These are phyloP conservation scores for Debaryomyces castellii DNA, from an alignment of 805 yeast genomes.

Conservation along the genomic window DNA sequence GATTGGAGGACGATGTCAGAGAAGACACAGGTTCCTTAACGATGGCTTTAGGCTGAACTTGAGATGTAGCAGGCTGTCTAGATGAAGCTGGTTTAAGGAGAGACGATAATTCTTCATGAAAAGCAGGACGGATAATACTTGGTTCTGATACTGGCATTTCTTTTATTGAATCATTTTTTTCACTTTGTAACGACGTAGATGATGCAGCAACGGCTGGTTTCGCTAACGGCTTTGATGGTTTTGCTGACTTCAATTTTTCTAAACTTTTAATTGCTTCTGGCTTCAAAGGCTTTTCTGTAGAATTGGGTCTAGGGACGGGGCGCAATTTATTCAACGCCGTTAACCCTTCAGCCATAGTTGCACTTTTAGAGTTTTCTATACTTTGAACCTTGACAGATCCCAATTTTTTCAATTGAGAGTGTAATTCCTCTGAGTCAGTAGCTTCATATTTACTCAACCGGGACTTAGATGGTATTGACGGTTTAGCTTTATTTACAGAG, in stretches of 20 bases:
- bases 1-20: constrained; percentile 10
- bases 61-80: not conserved
- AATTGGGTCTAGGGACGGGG: constrained; percentile 14
- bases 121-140: not conserved
- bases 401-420: constrained; percentile 24
- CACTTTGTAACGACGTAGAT: not conserved
- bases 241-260: constrained; percentile 9
- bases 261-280: constrained; percentile 26
- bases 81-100: not conserved
- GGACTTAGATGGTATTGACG: constrained; percentile 12
- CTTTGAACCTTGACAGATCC: constrained; percentile 6
- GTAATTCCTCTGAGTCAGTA: constrained; percentile 21
- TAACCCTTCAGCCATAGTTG: constrained; percentile 16
- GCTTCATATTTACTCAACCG: constrained; percentile 17
- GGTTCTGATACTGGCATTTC: not conserved
- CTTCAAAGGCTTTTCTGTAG: constrained; percentile 7
- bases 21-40: not conserved
- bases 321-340: constrained; percentile 12
- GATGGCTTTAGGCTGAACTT: not conserved
- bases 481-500: constrained; percentile 3
- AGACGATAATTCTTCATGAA: not conserved
- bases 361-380: constrained; percentile 1
- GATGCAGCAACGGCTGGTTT: not conserved
- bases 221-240: not conserved
- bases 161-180: not conserved